A percentile compares a stretch with the other conserved stretches of the same genome.
Conservation (phyloP, 1,139 yeast species). For the Taphrina betulina region DNA sequence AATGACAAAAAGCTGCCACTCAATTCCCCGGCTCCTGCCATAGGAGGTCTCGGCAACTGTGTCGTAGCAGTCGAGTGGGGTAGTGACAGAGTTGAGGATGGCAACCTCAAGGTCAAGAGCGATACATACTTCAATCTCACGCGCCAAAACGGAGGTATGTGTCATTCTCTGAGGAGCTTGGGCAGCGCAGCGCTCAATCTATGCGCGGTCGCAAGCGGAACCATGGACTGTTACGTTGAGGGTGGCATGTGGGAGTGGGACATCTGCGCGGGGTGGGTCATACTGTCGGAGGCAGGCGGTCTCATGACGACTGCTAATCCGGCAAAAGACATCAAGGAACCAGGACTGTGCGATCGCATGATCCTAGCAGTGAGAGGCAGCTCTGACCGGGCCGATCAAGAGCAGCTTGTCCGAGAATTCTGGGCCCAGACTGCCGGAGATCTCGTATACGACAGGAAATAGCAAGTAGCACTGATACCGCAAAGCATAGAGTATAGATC, state of each 20-base stretch:
- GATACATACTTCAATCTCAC: constrained; percentile 52
- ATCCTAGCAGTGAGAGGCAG: constrained; percentile 30
- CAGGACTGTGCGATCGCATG: constrained; percentile 27
- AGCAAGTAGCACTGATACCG: no score
- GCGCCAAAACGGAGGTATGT: constrained; percentile 51
- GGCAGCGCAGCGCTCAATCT: constrained; percentile 64
- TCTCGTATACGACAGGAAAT: constrained; percentile 16
- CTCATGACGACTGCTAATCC: constrained; percentile 54
- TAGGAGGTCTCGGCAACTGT: constrained; percentile 45
- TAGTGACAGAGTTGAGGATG: constrained; percentile 53
- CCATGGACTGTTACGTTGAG: constrained; percentile 61
- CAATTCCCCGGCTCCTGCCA: constrained; percentile 42
- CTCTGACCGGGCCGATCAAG: constrained; percentile 17
- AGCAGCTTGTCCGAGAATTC: constrained; percentile 18
- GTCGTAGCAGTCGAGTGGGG: constrained; percentile 63
- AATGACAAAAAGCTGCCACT: constrained; percentile 49
- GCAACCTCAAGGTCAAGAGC: constrained; percentile 52
- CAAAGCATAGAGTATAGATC: no score
- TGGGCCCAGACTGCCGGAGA: constrained; percentile 30
- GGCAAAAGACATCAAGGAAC: constrained; percentile 38
- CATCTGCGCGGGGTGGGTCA: constrained; percentile 65
- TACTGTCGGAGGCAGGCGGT: constrained; percentile 60
- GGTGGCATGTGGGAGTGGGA: constrained; percentile 67
- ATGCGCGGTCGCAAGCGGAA: constrained; percentile 57
- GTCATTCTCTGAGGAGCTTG: constrained; percentile 58